A percentile compares a stretch with the other conserved stretches of the same genome.
These are phyloP conservation scores for Linnemannia zychae DNA, from an alignment of 192 early-diverging fungal species.

Conservation along the genomic window DNA sequence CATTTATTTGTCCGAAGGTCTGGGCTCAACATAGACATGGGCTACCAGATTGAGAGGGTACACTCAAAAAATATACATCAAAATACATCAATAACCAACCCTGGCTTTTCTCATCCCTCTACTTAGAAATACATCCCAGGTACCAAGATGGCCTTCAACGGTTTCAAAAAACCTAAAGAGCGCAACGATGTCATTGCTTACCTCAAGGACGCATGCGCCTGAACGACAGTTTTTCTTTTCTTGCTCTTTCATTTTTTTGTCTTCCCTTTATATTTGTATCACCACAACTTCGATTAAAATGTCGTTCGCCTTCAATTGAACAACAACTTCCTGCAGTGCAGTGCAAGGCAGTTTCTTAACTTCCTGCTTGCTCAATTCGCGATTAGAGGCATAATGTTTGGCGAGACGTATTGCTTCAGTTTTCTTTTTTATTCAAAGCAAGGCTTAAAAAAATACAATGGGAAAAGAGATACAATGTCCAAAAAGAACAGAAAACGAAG, in stretches of 20 bases:
- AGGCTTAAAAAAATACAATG: background rate
- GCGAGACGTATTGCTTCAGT: background rate
- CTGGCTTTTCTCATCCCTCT: background rate
- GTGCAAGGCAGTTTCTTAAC: no score
- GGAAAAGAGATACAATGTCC: background rate
- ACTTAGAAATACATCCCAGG: conserved; percentile 78
- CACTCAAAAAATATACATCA: no score
- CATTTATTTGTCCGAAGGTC: background rate
- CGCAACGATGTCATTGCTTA: conserved; percentile 92
- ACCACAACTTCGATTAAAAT: no score
- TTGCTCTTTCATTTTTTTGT: background rate
- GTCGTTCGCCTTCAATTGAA: no score
- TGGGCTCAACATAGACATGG: background rate
- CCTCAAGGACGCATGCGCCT: conserved; percentile 74
- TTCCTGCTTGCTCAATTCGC: no score
- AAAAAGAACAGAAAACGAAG: background rate
- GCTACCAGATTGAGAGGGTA: no score
- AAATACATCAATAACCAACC: no score
- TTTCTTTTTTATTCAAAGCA: background rate
- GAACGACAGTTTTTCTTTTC: background rate
- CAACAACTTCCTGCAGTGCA: no score
- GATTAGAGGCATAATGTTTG: no score
- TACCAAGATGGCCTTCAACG: conserved; percentile 99
- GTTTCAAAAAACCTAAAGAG: conserved; percentile 88
- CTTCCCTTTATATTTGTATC: background rate